phyloP scores from a whole-genome alignment of 176 grass and related monocot species.

The Secale cereale region DNA sequence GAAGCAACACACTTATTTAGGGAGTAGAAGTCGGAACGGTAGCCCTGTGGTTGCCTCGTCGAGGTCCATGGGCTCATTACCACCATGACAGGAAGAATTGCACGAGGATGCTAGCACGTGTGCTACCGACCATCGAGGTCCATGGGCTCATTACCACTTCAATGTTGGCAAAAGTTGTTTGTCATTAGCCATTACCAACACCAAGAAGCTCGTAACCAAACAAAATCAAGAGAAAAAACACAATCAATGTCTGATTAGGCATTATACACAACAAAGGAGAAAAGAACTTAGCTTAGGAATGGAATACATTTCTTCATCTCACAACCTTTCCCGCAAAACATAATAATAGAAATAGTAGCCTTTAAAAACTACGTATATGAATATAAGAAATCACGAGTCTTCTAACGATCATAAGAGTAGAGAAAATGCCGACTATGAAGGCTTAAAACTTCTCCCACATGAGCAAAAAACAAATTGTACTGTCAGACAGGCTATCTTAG shows the following conservation, averaged over 20 bases:
- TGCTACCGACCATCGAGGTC: not conserved
- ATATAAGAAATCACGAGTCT: no score
- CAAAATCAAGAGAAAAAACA: not conserved
- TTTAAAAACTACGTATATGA: no score
- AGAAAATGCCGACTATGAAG: no score
- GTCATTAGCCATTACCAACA: not conserved
- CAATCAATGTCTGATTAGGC: not conserved
- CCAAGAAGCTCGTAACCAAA: not conserved
- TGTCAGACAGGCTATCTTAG: not conserved
- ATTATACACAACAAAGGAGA: not conserved
- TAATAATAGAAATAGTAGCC: no score
- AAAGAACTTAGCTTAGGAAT: not conserved
- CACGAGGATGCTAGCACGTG: not conserved
- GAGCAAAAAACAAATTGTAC: not conserved
- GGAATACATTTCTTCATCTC: not conserved
- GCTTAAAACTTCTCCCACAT: not conserved
- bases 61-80: no score
- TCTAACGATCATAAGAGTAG: no score
- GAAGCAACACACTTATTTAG: no score
- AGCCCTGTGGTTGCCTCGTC: no score
- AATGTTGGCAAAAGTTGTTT: not conserved
- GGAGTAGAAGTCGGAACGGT: no score
- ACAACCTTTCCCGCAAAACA: no score
- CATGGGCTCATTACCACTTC: not conserved
- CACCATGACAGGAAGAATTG: not conserved